Evolutionary conservation across 805 yeast species (phyloP), one percentile per base, ranked within the genome.

Genomic region (Grigorovia yakushimaensis): DNA sequence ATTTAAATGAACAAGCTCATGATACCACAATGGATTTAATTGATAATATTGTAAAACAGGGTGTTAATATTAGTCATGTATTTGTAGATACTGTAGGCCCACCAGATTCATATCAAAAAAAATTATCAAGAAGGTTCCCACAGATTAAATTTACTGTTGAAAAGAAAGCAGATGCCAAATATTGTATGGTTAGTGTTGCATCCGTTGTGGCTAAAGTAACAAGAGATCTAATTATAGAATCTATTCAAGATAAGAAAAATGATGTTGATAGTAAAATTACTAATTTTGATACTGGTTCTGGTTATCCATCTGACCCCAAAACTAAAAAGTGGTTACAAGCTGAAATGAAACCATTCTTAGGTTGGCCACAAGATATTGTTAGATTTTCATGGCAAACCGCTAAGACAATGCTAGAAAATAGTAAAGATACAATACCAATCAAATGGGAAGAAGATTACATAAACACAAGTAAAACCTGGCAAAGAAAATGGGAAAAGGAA

Each of bases 61-160:
- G 86, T 1, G 81, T 86, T 6, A 74, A 78, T 38, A 60, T 93
- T 5, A 73, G 70, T 23, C 87, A 87, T 60, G 76, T 89, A 0
- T 93, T 76, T 62, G 89, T 93, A 5, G 99, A 93, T 62, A 93
- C 99, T 0, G 98, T 93, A 39, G 99, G 99, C 0, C 97, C 98
- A 1, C 98, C 98, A 13, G 76, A 66, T 1, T 70, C 82, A 35
- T 93, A 93, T 62, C 94, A 85, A 58, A 76, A 73, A 37, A 93
- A 91, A 64, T 70, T 93, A 43, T 74, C 78, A 48, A 65, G 64
- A 23, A 65, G 76, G 47, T 93, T 93, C 58, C 96, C 97, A 0
- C 64, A 60, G 0, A 67, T 85, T 20, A 75, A 74, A 50, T 75
- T 93, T 24, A 83, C 88, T 0, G 98, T 93, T 6, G 78, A 95